Percentiles rank a stretch among this genome's conserved stretches.
phyloP scores from a whole-genome alignment of 1,139 yeast species.

The Yamadazyma atmosphaerica region DNA sequence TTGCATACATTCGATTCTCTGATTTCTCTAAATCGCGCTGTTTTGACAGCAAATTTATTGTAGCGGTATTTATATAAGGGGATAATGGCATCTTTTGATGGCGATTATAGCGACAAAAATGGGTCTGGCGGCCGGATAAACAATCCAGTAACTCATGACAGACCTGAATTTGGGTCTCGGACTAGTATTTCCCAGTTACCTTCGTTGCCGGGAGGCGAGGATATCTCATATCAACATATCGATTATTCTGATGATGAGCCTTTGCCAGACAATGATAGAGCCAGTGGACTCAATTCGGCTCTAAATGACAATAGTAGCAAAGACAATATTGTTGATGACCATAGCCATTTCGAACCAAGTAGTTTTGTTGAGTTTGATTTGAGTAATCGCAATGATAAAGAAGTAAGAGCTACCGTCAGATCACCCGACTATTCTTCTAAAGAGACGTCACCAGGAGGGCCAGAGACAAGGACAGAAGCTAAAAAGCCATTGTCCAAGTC shows the following conservation, averaged over 20 bases:
- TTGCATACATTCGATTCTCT: slow-evolving; percentile 57
- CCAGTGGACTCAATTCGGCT: too few species aligned
- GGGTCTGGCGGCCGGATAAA: background rate
- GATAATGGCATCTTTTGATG: background rate
- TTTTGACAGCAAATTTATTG: too few species aligned
- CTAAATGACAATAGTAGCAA: too few species aligned
- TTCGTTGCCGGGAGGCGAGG: slow-evolving; percentile 21
- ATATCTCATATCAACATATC: slow-evolving; percentile 3
- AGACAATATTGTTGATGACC: too few species aligned
- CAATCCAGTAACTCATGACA: slow-evolving; percentile 7
- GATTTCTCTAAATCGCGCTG: background rate
- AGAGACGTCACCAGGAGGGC: background rate
- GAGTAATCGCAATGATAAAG: slow-evolving; percentile 13
- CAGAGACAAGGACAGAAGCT: background rate
- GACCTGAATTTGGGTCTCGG: slow-evolving; percentile 18
- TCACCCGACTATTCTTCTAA: slow-evolving; percentile 6
- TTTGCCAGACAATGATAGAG: too few species aligned
- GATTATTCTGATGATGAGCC: slow-evolving; percentile 11
- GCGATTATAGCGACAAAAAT: background rate
- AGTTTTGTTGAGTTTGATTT: slow-evolving; percentile 39
- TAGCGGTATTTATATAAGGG: too few species aligned
- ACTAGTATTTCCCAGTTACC: slow-evolving; percentile 22
- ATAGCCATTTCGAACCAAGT: slow-evolving; percentile 1
- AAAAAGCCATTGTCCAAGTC: slow-evolving; percentile 6
- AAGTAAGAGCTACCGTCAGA: slow-evolving; percentile 9